phyloP scores from a whole-genome alignment of 805 yeast genomes.

The Metschnikowia reukaufii region DNA sequence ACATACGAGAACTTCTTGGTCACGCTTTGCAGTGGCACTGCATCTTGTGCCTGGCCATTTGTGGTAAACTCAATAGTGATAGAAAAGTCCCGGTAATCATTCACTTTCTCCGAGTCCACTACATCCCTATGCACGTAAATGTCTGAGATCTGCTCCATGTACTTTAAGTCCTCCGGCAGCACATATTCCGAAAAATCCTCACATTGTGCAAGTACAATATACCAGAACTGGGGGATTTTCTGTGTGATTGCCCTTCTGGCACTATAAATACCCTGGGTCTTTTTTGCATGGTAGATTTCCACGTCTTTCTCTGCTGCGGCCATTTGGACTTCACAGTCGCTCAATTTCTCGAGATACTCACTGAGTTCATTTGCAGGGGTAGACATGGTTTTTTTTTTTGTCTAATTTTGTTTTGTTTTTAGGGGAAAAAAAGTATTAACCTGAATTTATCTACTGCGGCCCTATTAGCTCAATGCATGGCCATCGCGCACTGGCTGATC shows the following conservation, averaged over 20 bases:
- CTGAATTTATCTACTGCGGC: too few relatives aligned
- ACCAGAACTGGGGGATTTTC: constrained; percentile 80
- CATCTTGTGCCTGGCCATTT: constrained; percentile 29
- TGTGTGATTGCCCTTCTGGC: constrained; percentile 53
- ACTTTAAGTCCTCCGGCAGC: constrained; percentile 72
- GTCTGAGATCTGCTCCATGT: constrained; percentile 64
- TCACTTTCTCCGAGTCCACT: constrained; percentile 28
- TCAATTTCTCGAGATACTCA: constrained; percentile 42
- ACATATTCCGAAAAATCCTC: constrained; percentile 83
- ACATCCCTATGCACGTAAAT: constrained; percentile 57
- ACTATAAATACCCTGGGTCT: constrained; percentile 57
- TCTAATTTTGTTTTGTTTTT: too few relatives aligned
- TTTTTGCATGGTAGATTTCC: constrained; percentile 51
- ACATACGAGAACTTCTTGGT: constrained; percentile 56
- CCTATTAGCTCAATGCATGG: too few relatives aligned
- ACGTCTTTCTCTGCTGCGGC: constrained; percentile 61
- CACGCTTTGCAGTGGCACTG: constrained; percentile 57
- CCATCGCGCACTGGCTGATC: too few relatives aligned
- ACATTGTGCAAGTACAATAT: constrained; percentile 76
- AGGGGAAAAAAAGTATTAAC: too few relatives aligned
- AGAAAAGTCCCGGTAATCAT: constrained; percentile 54
- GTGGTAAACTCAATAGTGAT: constrained; percentile 55
- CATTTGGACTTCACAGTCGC: constrained; percentile 58
- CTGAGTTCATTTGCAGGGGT: constrained; percentile 23
- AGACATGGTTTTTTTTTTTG: constrained; percentile 3